A percentile compares a stretch with the other conserved stretches of the same genome.
These are phyloP conservation scores for Xylaria sp. DNA, from an alignment of 2,329 filamentous ascomycete genomes.

Conservation along the genomic window DNA sequence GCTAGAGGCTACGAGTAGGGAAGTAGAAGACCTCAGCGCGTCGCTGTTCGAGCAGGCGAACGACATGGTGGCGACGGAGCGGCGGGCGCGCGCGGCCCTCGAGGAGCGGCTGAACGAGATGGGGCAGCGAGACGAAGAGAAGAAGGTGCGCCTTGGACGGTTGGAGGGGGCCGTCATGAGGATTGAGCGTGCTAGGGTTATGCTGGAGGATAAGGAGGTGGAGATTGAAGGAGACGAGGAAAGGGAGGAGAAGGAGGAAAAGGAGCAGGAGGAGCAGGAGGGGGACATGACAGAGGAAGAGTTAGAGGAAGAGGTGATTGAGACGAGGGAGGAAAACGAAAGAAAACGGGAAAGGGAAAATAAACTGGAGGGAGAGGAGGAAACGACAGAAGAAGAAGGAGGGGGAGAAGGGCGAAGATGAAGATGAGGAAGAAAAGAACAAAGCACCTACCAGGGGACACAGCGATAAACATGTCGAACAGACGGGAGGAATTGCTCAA, in stretches of 20 bases:
- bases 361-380: neutral
- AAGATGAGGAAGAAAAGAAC: neutral
- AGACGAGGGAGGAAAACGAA: conserved; percentile 4
- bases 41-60: conserved; percentile 83
- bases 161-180: conserved; percentile 73
- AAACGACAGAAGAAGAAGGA: neutral
- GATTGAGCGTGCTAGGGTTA: conserved; percentile 71
- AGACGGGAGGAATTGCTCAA: too few species aligned
- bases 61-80: conserved; percentile 82
- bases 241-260: neutral
- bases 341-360: neutral
- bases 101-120: conserved; percentile 73
- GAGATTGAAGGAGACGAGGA: neutral
- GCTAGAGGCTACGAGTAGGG: conserved; percentile 68
- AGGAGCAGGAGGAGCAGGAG: neutral
- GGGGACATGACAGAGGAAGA: neutral
- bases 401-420: neutral
- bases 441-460: neutral
- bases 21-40: conserved; percentile 80
- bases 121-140: conserved; percentile 73
- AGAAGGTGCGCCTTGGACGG: conserved; percentile 69
- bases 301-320: neutral
- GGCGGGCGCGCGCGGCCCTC: conserved; percentile 71
- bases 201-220: conserved; percentile 53
- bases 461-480: neutral